Percentiles rank a stretch among this genome's conserved stretches.
These are phyloP conservation scores for Tolypocladium guangdongense DNA, from an alignment of 2,329 filamentous ascomycete species.

Conservation along the genomic window DNA sequence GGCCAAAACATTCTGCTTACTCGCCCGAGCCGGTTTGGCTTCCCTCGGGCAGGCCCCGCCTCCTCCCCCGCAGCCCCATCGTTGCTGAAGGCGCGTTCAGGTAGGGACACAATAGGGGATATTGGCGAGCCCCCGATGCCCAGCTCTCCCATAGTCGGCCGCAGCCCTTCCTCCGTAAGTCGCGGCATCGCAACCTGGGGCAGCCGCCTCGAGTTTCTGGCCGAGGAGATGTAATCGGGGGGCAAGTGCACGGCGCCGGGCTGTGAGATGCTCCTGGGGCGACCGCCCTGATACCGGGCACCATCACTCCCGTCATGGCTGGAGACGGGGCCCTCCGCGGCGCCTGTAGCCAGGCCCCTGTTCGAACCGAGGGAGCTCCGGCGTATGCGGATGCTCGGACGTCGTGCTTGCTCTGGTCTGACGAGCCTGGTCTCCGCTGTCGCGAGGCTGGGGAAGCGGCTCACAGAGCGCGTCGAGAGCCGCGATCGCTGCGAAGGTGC, in stretches of 20 bases:
- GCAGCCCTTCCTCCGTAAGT: conserved; percentile 26
- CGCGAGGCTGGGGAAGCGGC: conserved; percentile 1
- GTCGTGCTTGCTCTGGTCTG: conserved; percentile 4
- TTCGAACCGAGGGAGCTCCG: conserved; percentile 4
- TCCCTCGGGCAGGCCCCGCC: background rate
- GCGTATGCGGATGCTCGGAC: conserved; percentile 14
- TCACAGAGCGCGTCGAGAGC: conserved; percentile 1
- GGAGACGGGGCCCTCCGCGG: background rate
- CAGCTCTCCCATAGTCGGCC: conserved; percentile 25
- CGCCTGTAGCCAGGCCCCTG: background rate
- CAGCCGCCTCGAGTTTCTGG: conserved; percentile 17
- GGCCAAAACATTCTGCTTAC: conserved; percentile 3
- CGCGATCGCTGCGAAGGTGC: conserved; percentile 2
- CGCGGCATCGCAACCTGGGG: conserved; percentile 25
- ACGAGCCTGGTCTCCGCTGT: background rate
- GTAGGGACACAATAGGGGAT: conserved; percentile 16
- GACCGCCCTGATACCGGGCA: background rate
- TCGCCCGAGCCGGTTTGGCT: background rate
- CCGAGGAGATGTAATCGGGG: conserved; percentile 8
- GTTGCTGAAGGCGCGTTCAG: conserved; percentile 5
- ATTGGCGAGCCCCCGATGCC: conserved; percentile 10
- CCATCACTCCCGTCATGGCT: background rate
- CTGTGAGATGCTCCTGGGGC: conserved; percentile 26
- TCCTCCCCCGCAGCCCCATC: background rate
- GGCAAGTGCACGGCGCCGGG: conserved; percentile 15